phyloP scores from a whole-genome alignment of 441 rosid genomes.

The Bruguiera hainesii region DNA sequence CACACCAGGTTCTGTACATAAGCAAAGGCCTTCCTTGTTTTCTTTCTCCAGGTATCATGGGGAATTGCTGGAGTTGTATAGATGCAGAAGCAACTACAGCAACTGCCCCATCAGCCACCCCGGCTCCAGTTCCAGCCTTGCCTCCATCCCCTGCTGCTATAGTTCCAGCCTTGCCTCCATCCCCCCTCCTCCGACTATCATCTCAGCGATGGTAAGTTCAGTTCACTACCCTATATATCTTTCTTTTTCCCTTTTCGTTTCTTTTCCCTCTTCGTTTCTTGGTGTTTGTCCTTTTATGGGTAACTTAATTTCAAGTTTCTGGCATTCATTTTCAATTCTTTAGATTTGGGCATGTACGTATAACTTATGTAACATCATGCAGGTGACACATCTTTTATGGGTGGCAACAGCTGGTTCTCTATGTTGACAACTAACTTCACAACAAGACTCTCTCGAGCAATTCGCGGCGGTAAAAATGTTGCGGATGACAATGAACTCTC shows the following conservation, averaged over 20 bases:
- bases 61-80: neutral
- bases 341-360: neutral
- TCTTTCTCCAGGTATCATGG: neutral
- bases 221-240: no score
- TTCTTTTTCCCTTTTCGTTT: neutral
- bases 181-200: neutral
- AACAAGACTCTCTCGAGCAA: neutral
- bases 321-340: neutral
- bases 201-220: neutral
- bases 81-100: neutral
- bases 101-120: neutral
- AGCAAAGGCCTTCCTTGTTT: no score
- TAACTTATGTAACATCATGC: neutral
- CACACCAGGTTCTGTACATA: no score
- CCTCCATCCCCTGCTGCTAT: neutral
- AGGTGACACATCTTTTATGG: neutral
- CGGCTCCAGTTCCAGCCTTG: neutral
- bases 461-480: neutral
- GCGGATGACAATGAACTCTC: neutral
- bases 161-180: neutral
- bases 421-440: neutral
- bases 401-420: constrained; percentile 2
- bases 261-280: neutral
- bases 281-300: no score
- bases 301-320: no score